These are phyloP conservation scores for Citrus inodora DNA, from an alignment of 345 rosid species.

Conservation along the genomic window DNA sequence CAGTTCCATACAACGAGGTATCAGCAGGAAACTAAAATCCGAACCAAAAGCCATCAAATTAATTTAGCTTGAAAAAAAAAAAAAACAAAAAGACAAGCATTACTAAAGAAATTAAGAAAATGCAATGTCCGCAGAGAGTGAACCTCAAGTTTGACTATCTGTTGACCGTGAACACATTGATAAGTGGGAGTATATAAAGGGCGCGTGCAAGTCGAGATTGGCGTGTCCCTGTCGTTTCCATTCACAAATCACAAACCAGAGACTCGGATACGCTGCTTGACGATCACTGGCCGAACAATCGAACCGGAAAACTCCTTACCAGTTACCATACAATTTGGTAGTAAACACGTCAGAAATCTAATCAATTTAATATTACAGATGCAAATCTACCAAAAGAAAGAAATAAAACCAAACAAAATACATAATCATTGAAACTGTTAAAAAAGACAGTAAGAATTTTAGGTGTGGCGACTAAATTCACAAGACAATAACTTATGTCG, in stretches of 20 bases:
- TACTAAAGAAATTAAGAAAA: background rate
- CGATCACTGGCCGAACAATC: constrained; percentile 60
- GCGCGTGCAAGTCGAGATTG: constrained; percentile 28
- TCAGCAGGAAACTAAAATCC: constrained; percentile 65
- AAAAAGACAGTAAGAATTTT: too few species aligned
- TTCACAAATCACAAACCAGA: constrained; percentile 39
- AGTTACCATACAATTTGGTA: too few species aligned
- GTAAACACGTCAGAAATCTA: too few species aligned
- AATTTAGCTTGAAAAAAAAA: background rate
- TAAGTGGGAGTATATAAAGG: constrained; percentile 57
- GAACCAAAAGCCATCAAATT: constrained; percentile 13
- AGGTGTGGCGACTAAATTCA: too few species aligned
- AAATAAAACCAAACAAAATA: too few species aligned
- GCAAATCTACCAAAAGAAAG: too few species aligned
- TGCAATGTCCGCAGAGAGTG: constrained; percentile 15
- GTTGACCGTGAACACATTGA: constrained; percentile 55
- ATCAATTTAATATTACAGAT: too few species aligned
- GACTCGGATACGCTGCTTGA: constrained; percentile 58
- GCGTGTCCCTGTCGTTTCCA: constrained; percentile 50
- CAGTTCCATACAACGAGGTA: constrained; percentile 87
- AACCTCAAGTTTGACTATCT: constrained; percentile 75
- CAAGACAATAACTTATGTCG: too few species aligned
- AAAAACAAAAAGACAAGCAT: background rate
- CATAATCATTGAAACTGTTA: too few species aligned
- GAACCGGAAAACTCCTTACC: constrained; percentile 64